Base-by-base conservation (phyloP, 176 grass and related monocot species). In the Lolium multiflorum region DNA sequence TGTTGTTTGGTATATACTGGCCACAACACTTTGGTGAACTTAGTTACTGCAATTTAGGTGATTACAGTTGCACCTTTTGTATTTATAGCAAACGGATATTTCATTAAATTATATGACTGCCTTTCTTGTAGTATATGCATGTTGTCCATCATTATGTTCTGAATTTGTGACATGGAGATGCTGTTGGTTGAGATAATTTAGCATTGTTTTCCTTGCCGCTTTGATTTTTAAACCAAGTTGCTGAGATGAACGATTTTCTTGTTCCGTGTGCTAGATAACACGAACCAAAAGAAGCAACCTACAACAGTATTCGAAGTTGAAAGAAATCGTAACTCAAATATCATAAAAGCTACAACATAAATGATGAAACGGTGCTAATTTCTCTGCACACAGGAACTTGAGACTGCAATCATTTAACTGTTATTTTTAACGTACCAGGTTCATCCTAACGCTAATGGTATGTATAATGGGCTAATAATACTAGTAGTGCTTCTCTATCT, bases 1-100 rank as follows among this genome's bases (percentile, higher is more conserved):
- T 97, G 86, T 90, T 96, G 79, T 96, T 91, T 86, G 88, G 82
- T 96, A 91, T 88, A 92, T 92, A 92, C 81, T 81, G 82, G 88
- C 44, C 26, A 85, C 64, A 65, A 6, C 81, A 86, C 88, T 86
- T 86, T 77, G 86, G 87, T 89, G 89, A 87, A 88, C 81, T 92
- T 90, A 81, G 81, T 81, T 87, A 90, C 82, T 87, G 72, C 77
- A 90, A 92, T 81, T 88, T 94, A 83, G 87, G 82, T 81, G 66
- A 97, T 85, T 73, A 91, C 74, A 84, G 83, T 89, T 87, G 77
- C 85, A 91, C 88, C 79, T 88, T 89, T 85, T 86, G 85, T 92
- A 85, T 88, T 89, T 88, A 88, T 91, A 91, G 90, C 44, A 81
- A 81, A 43, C 21, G 50, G 43, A 91, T 47, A 25, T 88, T 87